Evolutionary conservation across 2,329 filamentous ascomycete genomes (phyloP).

Genomic region (Cytospora piceicola): DNA sequence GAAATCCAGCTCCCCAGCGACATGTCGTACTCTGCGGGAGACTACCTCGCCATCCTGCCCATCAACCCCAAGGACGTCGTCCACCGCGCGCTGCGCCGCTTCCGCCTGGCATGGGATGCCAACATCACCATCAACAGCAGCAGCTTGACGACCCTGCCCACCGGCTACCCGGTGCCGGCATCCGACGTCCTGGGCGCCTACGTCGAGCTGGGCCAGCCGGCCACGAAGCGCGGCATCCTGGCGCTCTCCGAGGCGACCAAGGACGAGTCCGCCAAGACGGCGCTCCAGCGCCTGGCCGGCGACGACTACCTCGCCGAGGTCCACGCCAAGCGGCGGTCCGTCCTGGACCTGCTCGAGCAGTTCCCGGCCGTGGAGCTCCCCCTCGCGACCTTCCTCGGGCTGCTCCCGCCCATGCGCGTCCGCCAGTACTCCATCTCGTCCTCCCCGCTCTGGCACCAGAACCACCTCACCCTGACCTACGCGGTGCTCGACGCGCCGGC

Average conservation of each 20-base stretch:
- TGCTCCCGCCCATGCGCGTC: conserved; percentile 64
- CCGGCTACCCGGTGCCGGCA: conserved; percentile 60
- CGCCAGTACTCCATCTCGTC: conserved; percentile 68
- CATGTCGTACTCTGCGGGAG: conserved; percentile 70
- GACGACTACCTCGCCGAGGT: conserved; percentile 46
- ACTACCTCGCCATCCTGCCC: conserved; percentile 75
- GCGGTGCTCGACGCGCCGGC: conserved; percentile 64
- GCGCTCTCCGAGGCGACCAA: conserved; percentile 53
- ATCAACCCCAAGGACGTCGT: conserved; percentile 68
- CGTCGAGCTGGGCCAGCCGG: conserved; percentile 72
- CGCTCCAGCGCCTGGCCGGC: conserved; percentile 45
- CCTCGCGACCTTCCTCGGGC: conserved; percentile 62
- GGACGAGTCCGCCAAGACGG: conserved; percentile 46
- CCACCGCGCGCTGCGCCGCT: conserved; percentile 64
- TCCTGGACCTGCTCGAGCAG: conserved; percentile 65
- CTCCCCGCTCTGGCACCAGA: conserved; percentile 63
- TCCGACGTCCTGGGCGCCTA: conserved; percentile 68
- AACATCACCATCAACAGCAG: conserved; percentile 61
- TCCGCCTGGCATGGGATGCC: conserved; percentile 70
- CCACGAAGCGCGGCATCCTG: conserved; percentile 58
- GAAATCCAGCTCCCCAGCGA: conserved; percentile 68
- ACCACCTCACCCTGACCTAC: conserved; percentile 67
- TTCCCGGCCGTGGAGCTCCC: conserved; percentile 57
- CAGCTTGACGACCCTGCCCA: conserved; percentile 56
- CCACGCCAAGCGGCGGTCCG: conserved; percentile 53